Evolutionary conservation across 164 flowering plant species (phyloP), one percentile per base, ranked within the genome.

Genomic region (Vitis amurensis): DNA sequence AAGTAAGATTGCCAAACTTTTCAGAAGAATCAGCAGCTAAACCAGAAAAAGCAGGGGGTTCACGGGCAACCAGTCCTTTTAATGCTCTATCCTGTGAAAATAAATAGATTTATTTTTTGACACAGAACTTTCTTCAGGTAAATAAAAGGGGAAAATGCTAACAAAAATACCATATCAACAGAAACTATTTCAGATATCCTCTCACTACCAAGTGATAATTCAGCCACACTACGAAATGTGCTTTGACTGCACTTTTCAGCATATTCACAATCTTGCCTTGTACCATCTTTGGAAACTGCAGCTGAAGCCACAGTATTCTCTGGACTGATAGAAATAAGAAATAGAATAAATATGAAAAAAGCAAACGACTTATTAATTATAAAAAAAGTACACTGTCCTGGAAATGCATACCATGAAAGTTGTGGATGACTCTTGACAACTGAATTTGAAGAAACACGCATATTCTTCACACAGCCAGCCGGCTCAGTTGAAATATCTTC

Each of bases 141-240:
- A 17, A 9, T 16, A 6, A 15, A 61, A 63, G 12, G n/a, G 48
- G 63, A 59, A 49, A 55, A 9, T 30, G 37, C 12, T 14, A n/a
- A 23, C 11, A 50, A 30, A 56, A 29, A 23, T 87, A 93, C 98
- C 97, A 91, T 81, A 76, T 95, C 89, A 66, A 90, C 74, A 68
- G 68, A 29, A 47, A 78, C 68, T 29, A 75, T 51, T 68, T 73
- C 73, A 68, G 86, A 69, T 57, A 74, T 73, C 62, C 37, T 78
- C 64, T 76, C 87, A 76, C 79, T 76, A 15, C 86, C 85, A 51
- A 66, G 44, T 61, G 97, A 90, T 72, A 93, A 82, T 72, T 90
- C 88, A 53, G 86, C 74, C 64, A 90, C 94, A 81, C 84, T 87
- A 30, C 84, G 89, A 67, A 91, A 91, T 48, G 68, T 86, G 72